phyloP scores from a whole-genome alignment of 2,329 filamentous ascomycete species.

The Biscogniauxia mediterranea region DNA sequence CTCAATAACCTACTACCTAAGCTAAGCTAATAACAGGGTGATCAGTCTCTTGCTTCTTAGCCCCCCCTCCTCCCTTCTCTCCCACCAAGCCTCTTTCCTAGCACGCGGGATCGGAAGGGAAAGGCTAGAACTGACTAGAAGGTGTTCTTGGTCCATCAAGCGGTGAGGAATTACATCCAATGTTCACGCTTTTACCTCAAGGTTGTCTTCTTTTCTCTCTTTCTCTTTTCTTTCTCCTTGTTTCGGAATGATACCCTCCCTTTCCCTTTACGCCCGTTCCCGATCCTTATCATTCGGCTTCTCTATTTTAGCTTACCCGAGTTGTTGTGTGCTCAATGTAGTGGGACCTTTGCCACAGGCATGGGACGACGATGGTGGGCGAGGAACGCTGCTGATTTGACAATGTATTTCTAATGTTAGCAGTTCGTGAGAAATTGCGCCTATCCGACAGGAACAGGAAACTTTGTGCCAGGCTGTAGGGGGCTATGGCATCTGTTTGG shows the following conservation, averaged over 20 bases:
- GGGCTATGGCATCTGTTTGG: constrained; percentile 18
- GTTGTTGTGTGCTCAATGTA: constrained; percentile 9
- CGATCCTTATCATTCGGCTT: constrained; percentile 9
- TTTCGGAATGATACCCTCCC: background rate
- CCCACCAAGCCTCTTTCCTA: background rate
- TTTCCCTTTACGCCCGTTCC: background rate
- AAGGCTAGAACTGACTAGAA: background rate
- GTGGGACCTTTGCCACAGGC: constrained; percentile 10
- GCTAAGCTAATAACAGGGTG: background rate
- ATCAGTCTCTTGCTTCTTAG: background rate
- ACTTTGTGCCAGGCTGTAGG: constrained; percentile 17
- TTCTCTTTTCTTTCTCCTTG: background rate
- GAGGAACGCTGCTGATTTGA: constrained; percentile 19
- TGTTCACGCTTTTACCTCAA: constrained; percentile 3
- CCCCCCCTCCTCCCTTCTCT: background rate
- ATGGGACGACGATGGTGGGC: constrained; percentile 18
- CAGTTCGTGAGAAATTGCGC: constrained; percentile 16
- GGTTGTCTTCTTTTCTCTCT: constrained; percentile 1
- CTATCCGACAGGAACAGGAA: constrained; percentile 26
- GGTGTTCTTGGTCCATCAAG: constrained; percentile 4
- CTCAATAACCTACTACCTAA: background rate
- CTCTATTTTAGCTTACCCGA: constrained; percentile 3
- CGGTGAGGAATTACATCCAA: constrained; percentile 1
- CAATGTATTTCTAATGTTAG: constrained; percentile 13
- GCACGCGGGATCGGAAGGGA: background rate